Base-by-base conservation (phyloP, 148 eudicot genomes). In the Drosera capensis region DNA sequence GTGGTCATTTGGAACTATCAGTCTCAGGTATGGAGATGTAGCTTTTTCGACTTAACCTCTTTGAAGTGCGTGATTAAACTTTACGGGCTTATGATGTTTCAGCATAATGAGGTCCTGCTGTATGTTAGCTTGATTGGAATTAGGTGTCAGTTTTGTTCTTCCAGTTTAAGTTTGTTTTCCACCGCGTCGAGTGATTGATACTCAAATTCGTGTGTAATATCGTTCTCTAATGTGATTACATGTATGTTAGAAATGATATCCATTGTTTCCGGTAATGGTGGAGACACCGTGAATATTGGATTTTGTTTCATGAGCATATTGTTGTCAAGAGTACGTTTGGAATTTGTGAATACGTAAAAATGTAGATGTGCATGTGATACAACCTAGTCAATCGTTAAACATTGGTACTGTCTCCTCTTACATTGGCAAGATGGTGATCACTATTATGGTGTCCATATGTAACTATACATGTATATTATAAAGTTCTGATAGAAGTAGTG, bases 1-100 rank as follows among this genome's bases (percentile, higher is more conserved):
- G 88, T 84, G 40, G 66, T 70, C 58, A 84, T 84, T 36, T 84
- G 79, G 79, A 74, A 84, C 64, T 81, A 81, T 61, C 96, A 86
- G 65, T 62, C 83, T 54, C 96, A 86, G 84, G 96, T 81, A 64
- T 56, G 74, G 19, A 28, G 3, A 40, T 40, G 2, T n/a, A 11
- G 26, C 3, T 36, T 18, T 26, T 4, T 17, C 14, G 1, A 11
- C 8, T 1, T 4, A 8, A 17, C 20, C 9, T 17, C 7, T 19
- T 23, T 1, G 14, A 1, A 5, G 7, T 17, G 2, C 8, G 8
- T 14, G 7, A 18, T 9, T 17, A 6, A 17, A 41, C 14, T n/a
- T 41, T 5, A 20, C 2, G 3, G 0, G 5, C 23, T 8, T 41
- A 8, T 41, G 23, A n/a, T n/a, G 7, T 41, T 3, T 9, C 0